These are phyloP conservation scores for Elongisporangium prolatum DNA, from an alignment of 352 stramenopile species.

Conservation along the genomic window DNA sequence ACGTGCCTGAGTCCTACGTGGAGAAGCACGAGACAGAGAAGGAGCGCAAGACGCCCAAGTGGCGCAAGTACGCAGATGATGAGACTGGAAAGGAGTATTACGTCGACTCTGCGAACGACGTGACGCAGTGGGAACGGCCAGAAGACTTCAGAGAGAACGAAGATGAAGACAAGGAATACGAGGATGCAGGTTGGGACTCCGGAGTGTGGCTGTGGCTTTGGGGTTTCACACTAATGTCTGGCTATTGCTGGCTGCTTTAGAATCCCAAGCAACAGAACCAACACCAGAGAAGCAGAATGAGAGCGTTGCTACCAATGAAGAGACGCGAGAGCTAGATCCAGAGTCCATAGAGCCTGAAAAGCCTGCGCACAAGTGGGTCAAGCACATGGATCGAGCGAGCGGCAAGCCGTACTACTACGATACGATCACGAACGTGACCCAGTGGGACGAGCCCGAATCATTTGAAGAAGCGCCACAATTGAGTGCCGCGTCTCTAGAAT, in stretches of 20 bases:
- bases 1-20: conserved; percentile 37
- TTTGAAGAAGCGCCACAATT: conserved; percentile 30
- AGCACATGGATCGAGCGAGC: conserved; percentile 58
- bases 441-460: conserved; percentile 59
- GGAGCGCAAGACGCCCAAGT: conserved; percentile 26
- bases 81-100: conserved; percentile 58
- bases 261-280: conserved; percentile 10
- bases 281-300: conserved; percentile 6
- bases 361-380: conserved; percentile 41
- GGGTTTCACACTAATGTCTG: neutral
- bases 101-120: conserved; percentile 62
- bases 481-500: conserved; percentile 29
- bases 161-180: conserved; percentile 12
- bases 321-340: neutral
- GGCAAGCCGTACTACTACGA: conserved; percentile 79
- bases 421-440: conserved; percentile 48
- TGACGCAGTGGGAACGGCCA: conserved; percentile 73
- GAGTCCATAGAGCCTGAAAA: neutral
- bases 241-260: neutral
- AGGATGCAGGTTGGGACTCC: conserved; percentile 2
- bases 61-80: conserved; percentile 64
- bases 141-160: conserved; percentile 28
- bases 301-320: neutral
- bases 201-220: neutral
- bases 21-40: conserved; percentile 2